phyloP scores from a whole-genome alignment of 345 rosid species.

The Eucalyptus tenuipes region DNA sequence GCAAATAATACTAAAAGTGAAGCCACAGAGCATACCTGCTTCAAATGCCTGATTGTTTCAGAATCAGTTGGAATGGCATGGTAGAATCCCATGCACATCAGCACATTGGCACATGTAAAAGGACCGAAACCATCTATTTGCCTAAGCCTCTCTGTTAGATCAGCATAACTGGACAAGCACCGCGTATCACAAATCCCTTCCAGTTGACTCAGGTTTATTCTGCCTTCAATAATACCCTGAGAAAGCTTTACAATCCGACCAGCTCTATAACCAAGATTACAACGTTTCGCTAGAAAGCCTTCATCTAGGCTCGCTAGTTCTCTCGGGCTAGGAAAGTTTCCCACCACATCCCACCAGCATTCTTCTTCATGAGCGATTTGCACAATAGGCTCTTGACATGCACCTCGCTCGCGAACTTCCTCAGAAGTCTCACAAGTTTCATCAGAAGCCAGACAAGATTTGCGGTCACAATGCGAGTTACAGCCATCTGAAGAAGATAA shows the following conservation, averaged over 20 bases:
- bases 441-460: neutral
- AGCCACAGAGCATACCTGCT: conserved; percentile 14
- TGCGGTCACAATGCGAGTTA: neutral
- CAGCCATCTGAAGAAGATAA: neutral
- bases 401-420: neutral
- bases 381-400: neutral
- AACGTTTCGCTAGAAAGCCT: conserved; percentile 25
- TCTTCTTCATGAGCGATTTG: neutral
- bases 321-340: conserved; percentile 32
- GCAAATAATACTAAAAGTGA: neutral
- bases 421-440: neutral
- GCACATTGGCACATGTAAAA: conserved; percentile 39
- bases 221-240: conserved; percentile 25
- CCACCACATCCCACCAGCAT: neutral
- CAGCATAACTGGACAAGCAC: conserved; percentile 5
- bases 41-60: conserved; percentile 39
- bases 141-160: conserved; percentile 12
- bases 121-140: conserved; percentile 40
- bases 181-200: conserved; percentile 14
- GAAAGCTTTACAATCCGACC: conserved; percentile 32
- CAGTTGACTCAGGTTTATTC: conserved; percentile 13
- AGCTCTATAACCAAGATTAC: conserved; percentile 39
- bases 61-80: conserved; percentile 39
- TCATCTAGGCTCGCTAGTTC: conserved; percentile 36
- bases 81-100: conserved; percentile 46